Percentiles rank a stretch among this genome's conserved stretches.
Conservation (phyloP, 2,329 filamentous ascomycete genomes). For the Dothistroma septosporum region DNA sequence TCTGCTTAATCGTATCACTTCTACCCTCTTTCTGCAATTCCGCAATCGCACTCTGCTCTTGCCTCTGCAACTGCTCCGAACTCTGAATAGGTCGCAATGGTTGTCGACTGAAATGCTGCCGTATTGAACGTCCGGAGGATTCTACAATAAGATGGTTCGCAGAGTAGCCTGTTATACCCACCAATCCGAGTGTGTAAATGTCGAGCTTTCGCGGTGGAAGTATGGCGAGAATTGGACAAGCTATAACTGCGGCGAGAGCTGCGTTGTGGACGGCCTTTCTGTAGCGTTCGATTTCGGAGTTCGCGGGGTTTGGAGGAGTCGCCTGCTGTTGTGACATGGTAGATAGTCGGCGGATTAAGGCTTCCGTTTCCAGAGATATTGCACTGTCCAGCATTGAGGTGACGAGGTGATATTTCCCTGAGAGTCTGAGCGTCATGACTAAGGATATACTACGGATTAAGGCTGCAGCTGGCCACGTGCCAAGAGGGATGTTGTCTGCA, state of each 20-base stretch:
- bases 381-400: too few species aligned
- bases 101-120: conserved; percentile 28
- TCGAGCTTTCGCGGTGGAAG: conserved; percentile 61
- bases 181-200: conserved; percentile 54
- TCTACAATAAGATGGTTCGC: conserved; percentile 48
- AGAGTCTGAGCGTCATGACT: neutral
- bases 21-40: conserved; percentile 20
- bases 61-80: neutral
- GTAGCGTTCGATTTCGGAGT: conserved; percentile 29
- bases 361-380: too few species aligned
- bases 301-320: neutral
- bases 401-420: too few species aligned
- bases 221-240: conserved; percentile 52
- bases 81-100: neutral
- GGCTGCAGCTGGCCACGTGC: neutral
- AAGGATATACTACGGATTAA: neutral
- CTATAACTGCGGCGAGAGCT: conserved; percentile 48
- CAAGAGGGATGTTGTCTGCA: neutral
- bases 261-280: conserved; percentile 40
- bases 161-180: conserved; percentile 46
- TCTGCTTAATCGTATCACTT: conserved; percentile 29
- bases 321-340: neutral
- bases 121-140: conserved; percentile 28
- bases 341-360: too few species aligned
- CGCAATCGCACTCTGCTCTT: conserved; percentile 12